Percentiles rank a stretch among this genome's conserved stretches.
Evolutionary conservation across 1,284 basidiomycete genomes (phyloP).

Genomic region (Malassezia equina): DNA sequence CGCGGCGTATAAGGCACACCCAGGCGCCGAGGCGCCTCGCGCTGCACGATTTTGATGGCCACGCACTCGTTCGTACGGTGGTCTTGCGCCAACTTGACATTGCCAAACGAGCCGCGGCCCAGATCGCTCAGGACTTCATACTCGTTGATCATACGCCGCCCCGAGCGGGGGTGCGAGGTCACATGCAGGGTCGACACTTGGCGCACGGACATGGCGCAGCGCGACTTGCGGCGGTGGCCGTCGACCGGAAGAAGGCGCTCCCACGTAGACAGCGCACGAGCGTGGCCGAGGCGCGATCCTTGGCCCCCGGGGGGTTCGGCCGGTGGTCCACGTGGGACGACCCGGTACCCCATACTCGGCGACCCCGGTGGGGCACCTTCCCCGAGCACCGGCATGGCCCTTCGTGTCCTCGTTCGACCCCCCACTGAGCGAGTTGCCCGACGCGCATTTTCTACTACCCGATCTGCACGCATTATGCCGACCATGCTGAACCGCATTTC

Average conservation of each 20-base stretch:
- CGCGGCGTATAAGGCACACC: slow-evolving; percentile 28
- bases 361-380: background rate
- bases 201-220: background rate
- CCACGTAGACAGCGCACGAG: no score
- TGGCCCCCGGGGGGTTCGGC: no score
- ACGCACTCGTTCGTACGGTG: slow-evolving; percentile 39
- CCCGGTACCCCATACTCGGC: background rate
- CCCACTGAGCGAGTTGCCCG: background rate
- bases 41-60: slow-evolving; percentile 46
- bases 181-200: slow-evolving; percentile 23
- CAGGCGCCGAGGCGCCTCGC: slow-evolving; percentile 36
- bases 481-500: slow-evolving; percentile 13
- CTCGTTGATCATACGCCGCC: slow-evolving; percentile 46
- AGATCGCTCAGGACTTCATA: slow-evolving; percentile 45
- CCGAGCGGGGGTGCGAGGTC: slow-evolving; percentile 28
- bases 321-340: no score
- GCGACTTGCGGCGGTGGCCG: no score
- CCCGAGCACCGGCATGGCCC: slow-evolving; percentile 6
- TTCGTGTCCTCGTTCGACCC: background rate
- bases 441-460: background rate
- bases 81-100: slow-evolving; percentile 40
- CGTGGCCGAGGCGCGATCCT: no score
- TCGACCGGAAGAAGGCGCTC: no score
- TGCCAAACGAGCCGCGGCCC: slow-evolving; percentile 43
- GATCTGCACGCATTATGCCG: slow-evolving; percentile 1